Conservation (phyloP, 805 yeast genomes). For the Allodekkera sacchari region DNA sequence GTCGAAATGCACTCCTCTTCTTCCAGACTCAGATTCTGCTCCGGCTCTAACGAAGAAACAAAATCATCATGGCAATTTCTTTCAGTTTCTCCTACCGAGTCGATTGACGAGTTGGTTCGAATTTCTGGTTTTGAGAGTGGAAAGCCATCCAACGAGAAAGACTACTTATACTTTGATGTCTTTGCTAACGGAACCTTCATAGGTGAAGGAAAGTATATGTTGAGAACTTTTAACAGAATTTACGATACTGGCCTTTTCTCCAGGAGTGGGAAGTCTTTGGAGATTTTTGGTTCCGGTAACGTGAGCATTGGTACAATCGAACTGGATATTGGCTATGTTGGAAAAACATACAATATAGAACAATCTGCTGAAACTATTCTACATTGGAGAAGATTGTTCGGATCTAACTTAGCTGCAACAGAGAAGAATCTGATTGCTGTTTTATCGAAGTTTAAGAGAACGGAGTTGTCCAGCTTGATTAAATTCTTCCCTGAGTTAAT, state of each 20-base stretch:
- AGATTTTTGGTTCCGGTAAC: constrained; percentile 33
- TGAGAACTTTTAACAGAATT: constrained; percentile 22
- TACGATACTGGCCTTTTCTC: constrained; percentile 25
- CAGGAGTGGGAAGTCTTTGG: constrained; percentile 35
- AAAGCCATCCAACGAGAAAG: constrained; percentile 37
- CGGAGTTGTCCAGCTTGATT: constrained; percentile 45
- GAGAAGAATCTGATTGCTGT: constrained; percentile 38
- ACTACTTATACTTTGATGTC: constrained; percentile 44
- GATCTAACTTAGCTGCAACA: constrained; percentile 29
- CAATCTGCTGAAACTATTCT: constrained; percentile 43
- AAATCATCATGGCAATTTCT: constrained; percentile 58
- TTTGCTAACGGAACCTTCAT: constrained; percentile 55
- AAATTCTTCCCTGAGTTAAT: constrained; percentile 57
- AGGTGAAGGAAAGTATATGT: constrained; percentile 47
- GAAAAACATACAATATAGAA: constrained; percentile 57
- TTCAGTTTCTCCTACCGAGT: constrained; percentile 64
- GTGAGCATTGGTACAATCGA: constrained; percentile 37
- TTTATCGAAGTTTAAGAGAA: constrained; percentile 41
- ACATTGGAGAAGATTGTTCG: constrained; percentile 42
- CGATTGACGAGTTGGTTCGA: constrained; percentile 62
- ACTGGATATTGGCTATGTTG: constrained; percentile 56
- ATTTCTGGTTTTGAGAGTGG: constrained; percentile 45
- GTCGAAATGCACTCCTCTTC: constrained; percentile 47
- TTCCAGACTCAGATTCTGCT: constrained; percentile 46
- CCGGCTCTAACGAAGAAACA: constrained; percentile 55